Base-by-base conservation (phyloP, 1,284 basidiomycete genomes). In the Xanthoconium separans region DNA sequence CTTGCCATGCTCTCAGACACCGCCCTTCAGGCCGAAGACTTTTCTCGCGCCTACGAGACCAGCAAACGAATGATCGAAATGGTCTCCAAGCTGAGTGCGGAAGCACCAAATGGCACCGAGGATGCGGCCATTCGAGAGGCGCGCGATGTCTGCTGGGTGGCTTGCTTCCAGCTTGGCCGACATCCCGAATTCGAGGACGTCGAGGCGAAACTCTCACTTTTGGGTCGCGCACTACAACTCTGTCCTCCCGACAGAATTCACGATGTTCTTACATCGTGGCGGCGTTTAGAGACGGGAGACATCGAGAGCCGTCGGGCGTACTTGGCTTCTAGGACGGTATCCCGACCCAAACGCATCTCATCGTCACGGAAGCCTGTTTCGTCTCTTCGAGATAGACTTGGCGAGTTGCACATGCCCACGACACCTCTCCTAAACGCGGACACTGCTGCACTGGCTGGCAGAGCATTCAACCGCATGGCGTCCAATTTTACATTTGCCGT, bases 1-100 rank as follows among this genome's bases (percentile, higher is more conserved):
- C 78, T 93, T 37, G 90, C 91, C 33, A 95, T 96, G 93, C 78
- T 97, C 36, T 85, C 86, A 6, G 91, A 93, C 57, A 84, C 91
- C 2, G 92, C 93, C 0, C 77, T 94, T 7, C 85, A 89, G 58
- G 80, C 80, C 0, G 88, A 89, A 61, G 93, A 97, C 64, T 94
- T 89, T 60, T 63, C 71, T 1, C 77, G 81, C 16, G 92, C 92
- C 1, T 86, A 82, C 58, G 87, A 89, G 58, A 83, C 83, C 33
- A 84, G 81, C 62, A 80, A 87, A 56, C 75, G 77, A 31, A 92
- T 95, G 86, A 81, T 93, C 12, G 75, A 79, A 41, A 79, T 77
- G 10, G 83, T 91, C 40, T 65, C 80, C 43, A 68, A 73, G 18
- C 66, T 87, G 59, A 73, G 77, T 46, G 55, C 73, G 12, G 66